Evolutionary conservation across 495 filamentous ascomycete species (phyloP), one percentile per base, ranked within the genome.

Genomic region (Neurospora sp.): DNA sequence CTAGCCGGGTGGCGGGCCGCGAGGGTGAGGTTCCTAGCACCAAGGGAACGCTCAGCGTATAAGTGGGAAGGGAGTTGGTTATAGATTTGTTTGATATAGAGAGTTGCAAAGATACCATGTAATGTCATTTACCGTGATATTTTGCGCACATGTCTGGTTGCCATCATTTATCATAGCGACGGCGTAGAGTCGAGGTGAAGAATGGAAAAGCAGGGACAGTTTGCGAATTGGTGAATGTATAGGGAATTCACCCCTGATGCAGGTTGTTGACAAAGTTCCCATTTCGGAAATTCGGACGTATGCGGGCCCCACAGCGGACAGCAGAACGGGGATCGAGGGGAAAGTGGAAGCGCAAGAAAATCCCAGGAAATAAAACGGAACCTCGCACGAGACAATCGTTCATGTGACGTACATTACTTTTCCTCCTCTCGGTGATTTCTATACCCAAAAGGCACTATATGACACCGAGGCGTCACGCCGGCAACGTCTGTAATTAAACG

Each of bases 21-120:
- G 93, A 94, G 78, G 93, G 93, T 0, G 96, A 99, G 88, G 89
- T 98, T 39, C 92, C 93, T 38, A 97, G 94, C 82, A 98, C 94
- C 17, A 98, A 98, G 86, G 94, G 94, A 17, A 94, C 95, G 24
- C 80, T 90, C 79, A 86, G 81, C 73, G 85, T 86, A 42, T 88
- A 75, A 1, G 66, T 17, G 2, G 10, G 28, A 17, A 31, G 21
- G 43, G 43, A 39, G 28, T 66, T 34, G 28, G 15, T 45, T 28
- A 37, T 72, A 34, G 70, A 31, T 71, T 39, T 43, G 39, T 45
- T 21, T 40, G 28, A n/a, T 17, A 40, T 21, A 45, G 15, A 43
- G 34, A 72, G 13, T 70, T 36, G 59, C 39, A 71, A 31, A 39
- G 42, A 28, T 66, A 74, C 71, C 31, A 73, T 24, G 28, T 72